These are phyloP conservation scores for Solanum paucissectum DNA, from an alignment of 257 asterid species.

Conservation along the genomic window DNA sequence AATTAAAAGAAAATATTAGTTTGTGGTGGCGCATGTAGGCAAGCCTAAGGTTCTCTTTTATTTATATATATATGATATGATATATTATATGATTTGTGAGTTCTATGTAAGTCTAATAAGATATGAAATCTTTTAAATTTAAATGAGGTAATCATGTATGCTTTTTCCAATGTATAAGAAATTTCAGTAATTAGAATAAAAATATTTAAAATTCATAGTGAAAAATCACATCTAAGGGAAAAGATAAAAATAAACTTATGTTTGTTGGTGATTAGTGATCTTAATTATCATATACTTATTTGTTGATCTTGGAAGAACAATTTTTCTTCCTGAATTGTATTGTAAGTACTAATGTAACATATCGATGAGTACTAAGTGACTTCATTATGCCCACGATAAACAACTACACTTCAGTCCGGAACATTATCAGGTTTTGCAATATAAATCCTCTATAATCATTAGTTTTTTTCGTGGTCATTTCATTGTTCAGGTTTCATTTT, in stretches of 20 bases:
- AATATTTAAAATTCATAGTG: background rate
- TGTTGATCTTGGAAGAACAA: background rate
- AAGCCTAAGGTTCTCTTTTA: too few species aligned
- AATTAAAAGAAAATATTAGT: too few species aligned
- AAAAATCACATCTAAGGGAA: background rate
- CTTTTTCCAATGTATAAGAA: background rate
- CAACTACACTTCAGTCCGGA: background rate
- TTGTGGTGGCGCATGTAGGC: too few species aligned
- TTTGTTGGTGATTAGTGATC: background rate
- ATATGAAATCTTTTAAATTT: background rate
- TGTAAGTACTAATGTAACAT: background rate
- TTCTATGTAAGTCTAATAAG: background rate
- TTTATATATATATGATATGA: too few species aligned
- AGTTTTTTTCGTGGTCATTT: background rate
- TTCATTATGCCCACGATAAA: background rate
- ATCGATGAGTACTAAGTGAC: background rate
- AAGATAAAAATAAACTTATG: background rate
- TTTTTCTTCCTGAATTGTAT: background rate
- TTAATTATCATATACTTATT: background rate
- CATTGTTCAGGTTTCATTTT: background rate
- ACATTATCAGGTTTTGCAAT: background rate
- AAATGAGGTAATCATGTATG: background rate
- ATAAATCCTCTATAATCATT: background rate
- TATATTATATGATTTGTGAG: too few species aligned
- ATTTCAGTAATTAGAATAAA: background rate